Percentiles rank a stretch among this genome's conserved stretches.
phyloP scores from a whole-genome alignment of 2,329 filamentous ascomycete genomes.

The Cercospora nicotianae region DNA sequence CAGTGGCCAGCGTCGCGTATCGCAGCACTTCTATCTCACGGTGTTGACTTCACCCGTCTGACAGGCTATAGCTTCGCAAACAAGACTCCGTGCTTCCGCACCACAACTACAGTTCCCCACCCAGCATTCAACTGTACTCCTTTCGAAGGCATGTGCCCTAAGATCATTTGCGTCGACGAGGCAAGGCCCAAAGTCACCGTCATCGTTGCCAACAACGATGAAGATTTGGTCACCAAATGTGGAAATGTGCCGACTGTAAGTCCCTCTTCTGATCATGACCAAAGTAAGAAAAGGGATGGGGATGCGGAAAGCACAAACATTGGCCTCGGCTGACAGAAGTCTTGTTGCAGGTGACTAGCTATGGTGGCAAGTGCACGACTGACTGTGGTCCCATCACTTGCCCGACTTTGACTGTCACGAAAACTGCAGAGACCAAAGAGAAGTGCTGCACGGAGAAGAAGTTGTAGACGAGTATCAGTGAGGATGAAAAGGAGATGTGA shows the following conservation, averaged over 20 bases:
- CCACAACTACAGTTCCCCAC: constrained; percentile 16
- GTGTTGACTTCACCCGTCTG: neutral
- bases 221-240: neutral
- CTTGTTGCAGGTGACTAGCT: constrained; percentile 1
- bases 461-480: neutral
- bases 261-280: neutral
- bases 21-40: neutral
- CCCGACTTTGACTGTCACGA: constrained; percentile 19
- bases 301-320: neutral
- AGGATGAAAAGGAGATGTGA: neutral
- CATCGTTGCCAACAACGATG: constrained; percentile 12
- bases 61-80: neutral
- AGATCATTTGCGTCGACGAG: constrained; percentile 12
- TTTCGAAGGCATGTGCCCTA: constrained; percentile 13
- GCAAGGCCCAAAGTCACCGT: constrained; percentile 14
- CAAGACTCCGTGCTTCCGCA: constrained; percentile 15
- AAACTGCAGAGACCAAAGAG: constrained; percentile 2
- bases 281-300: neutral
- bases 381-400: constrained; percentile 20
- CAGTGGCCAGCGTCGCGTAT: neutral
- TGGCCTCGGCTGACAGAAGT: neutral
- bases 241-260: constrained; percentile 14
- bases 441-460: constrained; percentile 14
- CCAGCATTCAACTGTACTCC: constrained; percentile 16
- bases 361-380: constrained; percentile 13